Percentiles rank a stretch among this genome's conserved stretches.
phyloP scores from a whole-genome alignment of 371 early-diverging fungal genomes.

The Entomophthora muscae region DNA sequence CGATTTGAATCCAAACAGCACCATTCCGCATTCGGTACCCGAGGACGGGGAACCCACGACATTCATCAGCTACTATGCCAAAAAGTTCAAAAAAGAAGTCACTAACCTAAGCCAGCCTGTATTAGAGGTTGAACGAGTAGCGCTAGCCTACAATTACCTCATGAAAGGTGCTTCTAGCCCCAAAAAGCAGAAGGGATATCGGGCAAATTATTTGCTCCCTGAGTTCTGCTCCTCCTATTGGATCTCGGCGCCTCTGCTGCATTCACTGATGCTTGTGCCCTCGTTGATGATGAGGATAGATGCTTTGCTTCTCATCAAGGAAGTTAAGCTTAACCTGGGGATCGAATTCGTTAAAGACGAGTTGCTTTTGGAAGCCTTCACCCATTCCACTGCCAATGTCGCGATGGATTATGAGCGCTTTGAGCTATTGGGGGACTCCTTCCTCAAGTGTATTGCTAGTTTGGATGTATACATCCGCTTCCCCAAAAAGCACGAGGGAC shows the following conservation, averaged over 20 bases:
- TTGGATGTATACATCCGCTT: conserved; percentile 57
- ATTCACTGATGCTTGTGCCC: conserved; percentile 33
- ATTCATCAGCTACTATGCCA: conserved; percentile 30
- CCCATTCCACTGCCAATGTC: conserved; percentile 43
- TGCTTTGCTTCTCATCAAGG: conserved; percentile 31
- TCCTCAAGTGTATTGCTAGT: conserved; percentile 71
- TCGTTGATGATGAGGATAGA: conserved; percentile 50
- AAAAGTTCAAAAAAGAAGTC: conserved; percentile 15
- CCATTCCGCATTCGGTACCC: conserved; percentile 10
- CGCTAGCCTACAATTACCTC: conserved; percentile 31
- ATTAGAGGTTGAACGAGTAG: conserved; percentile 21
- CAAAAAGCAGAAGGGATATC: no score
- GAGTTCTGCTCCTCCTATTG: conserved; percentile 29
- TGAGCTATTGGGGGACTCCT: conserved; percentile 87
- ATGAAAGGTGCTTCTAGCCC: not conserved
- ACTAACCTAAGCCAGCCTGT: conserved; percentile 25
- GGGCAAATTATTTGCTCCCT: conserved; percentile 26
- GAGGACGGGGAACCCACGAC: no score
- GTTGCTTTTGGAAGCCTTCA: conserved; percentile 51
- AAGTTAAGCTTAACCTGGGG: conserved; percentile 27
- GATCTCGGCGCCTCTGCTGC: conserved; percentile 29
- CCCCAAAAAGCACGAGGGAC: conserved; percentile 65
- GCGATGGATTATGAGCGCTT: conserved; percentile 81
- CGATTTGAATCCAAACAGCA: conserved; percentile 21
- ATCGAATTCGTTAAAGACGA: conserved; percentile 21